Percentiles rank a stretch among this genome's conserved stretches.
Conservation (phyloP, 2,329 filamentous ascomycete species). For the Cercospora nicotianae region DNA sequence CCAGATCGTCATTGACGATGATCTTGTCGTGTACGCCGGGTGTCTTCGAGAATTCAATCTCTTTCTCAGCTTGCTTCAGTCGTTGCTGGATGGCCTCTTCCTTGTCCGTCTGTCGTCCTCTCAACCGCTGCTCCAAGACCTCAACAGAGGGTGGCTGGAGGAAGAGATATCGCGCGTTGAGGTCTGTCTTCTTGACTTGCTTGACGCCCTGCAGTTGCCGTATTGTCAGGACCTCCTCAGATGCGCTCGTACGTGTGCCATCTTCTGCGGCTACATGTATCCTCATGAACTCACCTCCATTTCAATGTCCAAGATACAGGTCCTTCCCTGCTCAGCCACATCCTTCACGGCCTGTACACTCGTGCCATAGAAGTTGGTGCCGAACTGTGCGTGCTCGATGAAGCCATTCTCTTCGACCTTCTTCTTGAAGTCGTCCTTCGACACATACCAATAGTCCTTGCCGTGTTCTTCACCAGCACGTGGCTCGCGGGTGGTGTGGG, state of each 20-base stretch:
- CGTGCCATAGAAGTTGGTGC: slow-evolving; percentile 84
- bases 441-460: slow-evolving; percentile 78
- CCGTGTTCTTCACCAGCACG: slow-evolving; percentile 74
- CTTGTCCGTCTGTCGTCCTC: slow-evolving; percentile 74
- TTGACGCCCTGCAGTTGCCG: slow-evolving; percentile 67
- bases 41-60: slow-evolving; percentile 70
- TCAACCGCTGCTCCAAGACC: slow-evolving; percentile 70
- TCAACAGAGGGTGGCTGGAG: slow-evolving; percentile 76
- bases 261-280: not conserved
- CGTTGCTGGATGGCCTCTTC: slow-evolving; percentile 71
- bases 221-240: not conserved
- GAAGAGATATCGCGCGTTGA: slow-evolving; percentile 80
- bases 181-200: slow-evolving; percentile 76
- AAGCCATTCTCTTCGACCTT: slow-evolving; percentile 71
- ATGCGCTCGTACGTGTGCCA: not conserved
- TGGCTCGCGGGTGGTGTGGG: slow-evolving; percentile 75
- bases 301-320: slow-evolving; percentile 89
- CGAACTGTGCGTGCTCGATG: slow-evolving; percentile 84
- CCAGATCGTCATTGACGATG: slow-evolving; percentile 66
- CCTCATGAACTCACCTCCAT: slow-evolving; percentile 68
- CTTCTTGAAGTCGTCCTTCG: slow-evolving; percentile 64
- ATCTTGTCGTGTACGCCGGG: slow-evolving; percentile 66
- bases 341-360: slow-evolving; percentile 76
- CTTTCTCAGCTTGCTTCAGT: slow-evolving; percentile 68
- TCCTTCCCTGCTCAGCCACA: slow-evolving; percentile 66